Evolutionary conservation across 1,284 basidiomycete species (phyloP), one percentile per base, ranked within the genome.

Genomic region (Pseudozyma thailandica): DNA sequence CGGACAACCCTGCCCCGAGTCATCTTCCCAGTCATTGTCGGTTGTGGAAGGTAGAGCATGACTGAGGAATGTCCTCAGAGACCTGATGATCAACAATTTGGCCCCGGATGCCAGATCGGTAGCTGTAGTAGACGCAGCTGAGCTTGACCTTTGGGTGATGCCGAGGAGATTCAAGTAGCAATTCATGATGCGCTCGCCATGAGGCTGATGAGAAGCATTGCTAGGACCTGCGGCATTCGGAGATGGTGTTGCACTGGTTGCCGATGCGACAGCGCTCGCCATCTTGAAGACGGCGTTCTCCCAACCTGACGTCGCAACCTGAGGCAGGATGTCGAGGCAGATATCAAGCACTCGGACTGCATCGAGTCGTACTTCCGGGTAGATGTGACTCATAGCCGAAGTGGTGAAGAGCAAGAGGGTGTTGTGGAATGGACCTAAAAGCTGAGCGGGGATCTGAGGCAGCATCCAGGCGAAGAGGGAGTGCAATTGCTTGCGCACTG

Each of bases 321-420:
- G 85, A 1, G 93, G 92, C 3, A 91, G 87, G 47, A 87, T 82
- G 31, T 91, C 89, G 3, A 98, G 86, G 31, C 94, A 87, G 15
- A 96, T 83, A 77, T 92, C 88, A 47, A 98, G 84, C 66, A 94
- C 88, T 25, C 89, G 88, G 65, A 95, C 87, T 1, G 93, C 93
- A 80, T 98, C 95, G 42, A 97, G 87, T 9, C 93, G 88, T 58
- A 98, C 92, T 76, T 94, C 92, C 9, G 93, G 93, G 82, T 94
- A 95, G 57, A 98, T 96, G 78, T 96, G 91, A 0, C 92, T 94
- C 81, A 96, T 90, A 0, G 93, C 93, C 4, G 94, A 95, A 2
- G 92, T 90, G 0, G 90, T 89, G 82, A 93, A 96, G 90, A 86
- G 4, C 89, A 87, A 81, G 93, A 92, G 7, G 91, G 92, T 4